These are phyloP conservation scores for Trichoderma koningiopsis DNA, from an alignment of 2,329 filamentous ascomycete species.

Conservation along the genomic window DNA sequence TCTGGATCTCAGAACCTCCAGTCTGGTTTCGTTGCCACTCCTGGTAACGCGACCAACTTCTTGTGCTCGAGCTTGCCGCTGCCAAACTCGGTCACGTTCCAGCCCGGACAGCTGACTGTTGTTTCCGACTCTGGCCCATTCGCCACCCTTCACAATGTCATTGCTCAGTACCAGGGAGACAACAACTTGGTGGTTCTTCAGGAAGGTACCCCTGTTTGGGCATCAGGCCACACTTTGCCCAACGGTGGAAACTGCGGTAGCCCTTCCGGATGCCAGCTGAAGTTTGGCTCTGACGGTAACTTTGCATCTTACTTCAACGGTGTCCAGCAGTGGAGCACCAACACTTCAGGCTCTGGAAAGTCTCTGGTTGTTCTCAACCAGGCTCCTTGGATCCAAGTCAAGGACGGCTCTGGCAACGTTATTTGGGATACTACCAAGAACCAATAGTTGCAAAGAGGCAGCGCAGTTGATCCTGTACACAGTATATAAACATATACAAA, in stretches of 20 bases:
- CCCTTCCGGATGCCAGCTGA: conserved; percentile 26
- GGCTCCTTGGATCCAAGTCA: conserved; percentile 30
- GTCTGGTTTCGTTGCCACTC: conserved; percentile 29
- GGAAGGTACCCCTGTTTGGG: conserved; percentile 27
- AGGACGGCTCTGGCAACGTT: conserved; percentile 27
- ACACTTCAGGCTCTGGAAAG: conserved; percentile 24
- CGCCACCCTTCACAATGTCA: conserved; percentile 29
- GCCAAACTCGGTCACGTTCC: conserved; percentile 27
- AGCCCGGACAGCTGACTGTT: conserved; percentile 28
- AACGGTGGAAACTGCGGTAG: conserved; percentile 25
- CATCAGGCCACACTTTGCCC: conserved; percentile 27
- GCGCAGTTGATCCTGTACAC: background rate
- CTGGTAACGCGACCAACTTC: conserved; percentile 33
- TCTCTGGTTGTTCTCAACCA: conserved; percentile 25
- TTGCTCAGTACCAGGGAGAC: conserved; percentile 33
- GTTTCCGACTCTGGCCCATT: conserved; percentile 28
- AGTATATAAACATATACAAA: background rate
- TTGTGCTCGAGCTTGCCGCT: conserved; percentile 32
- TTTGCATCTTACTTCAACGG: conserved; percentile 26
- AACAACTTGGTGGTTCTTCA: conserved; percentile 32
- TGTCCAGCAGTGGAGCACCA: conserved; percentile 25
- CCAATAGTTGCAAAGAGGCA: background rate
- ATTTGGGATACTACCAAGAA: conserved; percentile 29
- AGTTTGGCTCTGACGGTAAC: conserved; percentile 27
- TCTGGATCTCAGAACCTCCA: conserved; percentile 30